Base-by-base conservation (phyloP, 192 early-diverging fungal genomes). In the Rhizoclosmatium globosum region DNA sequence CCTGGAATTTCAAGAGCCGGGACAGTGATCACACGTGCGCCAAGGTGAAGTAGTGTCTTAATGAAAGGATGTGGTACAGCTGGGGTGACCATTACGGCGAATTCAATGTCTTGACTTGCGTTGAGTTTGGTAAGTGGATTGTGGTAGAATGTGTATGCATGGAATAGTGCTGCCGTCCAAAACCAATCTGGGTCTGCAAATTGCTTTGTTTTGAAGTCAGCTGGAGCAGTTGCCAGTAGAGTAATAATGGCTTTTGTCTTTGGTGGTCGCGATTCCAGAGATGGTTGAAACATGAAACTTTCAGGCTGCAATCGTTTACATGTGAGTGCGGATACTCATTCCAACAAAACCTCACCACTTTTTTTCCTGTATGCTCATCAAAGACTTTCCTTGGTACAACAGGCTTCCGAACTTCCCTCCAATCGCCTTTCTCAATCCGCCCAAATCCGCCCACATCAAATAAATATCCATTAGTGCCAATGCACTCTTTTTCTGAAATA, bases 161-260 rank as follows among this genome's bases (percentile, higher is more conserved):
- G 17, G 13, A 71, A n/a, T 11, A 31, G 38, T 15, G 69, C 69
- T 6, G 47, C 69, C 19, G 48, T 56, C 4, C 11, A 71, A 9
- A 71, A 71, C 69, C 69, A 71, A 23, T 48, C 69, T 7, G 69
- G 6, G 38, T 71, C 69, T 1, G 11, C 17, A 17, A 46, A 46
- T 0, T 39, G 42, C 39, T 47, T 47, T 17, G 13, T 46, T 17
- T 68, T 45, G 31, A 31, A 31, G 31, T 31, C 31, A 13, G 39
- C 43, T 0, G 67, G 17, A 15, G 67, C 67, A 31, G 47, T 39
- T 17, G 67, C 67, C 17, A 68, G 45, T 2, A 68, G 45, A 2
- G 67, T 68, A 15, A 68, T 68, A 45, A 68, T 68, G 17, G 67
- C 67, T 47, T 68, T 68, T 41, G 67, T 17, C 31, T 68, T 68